These are phyloP conservation scores for Irpex sp. DNA, from an alignment of 1,284 basidiomycete species.

Conservation along the genomic window DNA sequence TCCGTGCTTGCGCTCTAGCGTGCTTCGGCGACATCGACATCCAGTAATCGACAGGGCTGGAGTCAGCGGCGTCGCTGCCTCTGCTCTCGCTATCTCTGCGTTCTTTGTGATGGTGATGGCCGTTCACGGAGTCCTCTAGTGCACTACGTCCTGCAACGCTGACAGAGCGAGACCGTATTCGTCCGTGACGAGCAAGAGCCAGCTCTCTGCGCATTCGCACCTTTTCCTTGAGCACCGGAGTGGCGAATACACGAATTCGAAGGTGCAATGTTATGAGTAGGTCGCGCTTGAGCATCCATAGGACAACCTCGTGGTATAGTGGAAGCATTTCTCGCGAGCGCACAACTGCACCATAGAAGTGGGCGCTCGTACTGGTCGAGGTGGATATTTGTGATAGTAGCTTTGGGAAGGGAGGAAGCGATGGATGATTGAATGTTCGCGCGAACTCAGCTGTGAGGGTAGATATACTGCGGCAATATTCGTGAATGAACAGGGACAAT, in stretches of 20 bases:
- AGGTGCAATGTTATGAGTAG: constrained; percentile 86
- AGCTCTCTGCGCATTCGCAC: constrained; percentile 48
- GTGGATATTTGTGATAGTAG: constrained; percentile 74
- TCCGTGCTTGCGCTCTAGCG: constrained; percentile 40
- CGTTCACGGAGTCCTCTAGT: constrained; percentile 10
- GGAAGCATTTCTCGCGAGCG: constrained; percentile 63
- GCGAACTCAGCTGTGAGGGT: constrained; percentile 64
- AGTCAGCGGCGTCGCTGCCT: constrained; percentile 15
- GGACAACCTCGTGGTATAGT: constrained; percentile 79
- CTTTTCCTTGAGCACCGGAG: constrained; percentile 69
- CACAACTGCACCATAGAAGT: constrained; percentile 77
- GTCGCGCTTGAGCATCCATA: constrained; percentile 89
- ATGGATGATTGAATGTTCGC: constrained; percentile 57
- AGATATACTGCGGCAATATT: constrained; percentile 43
- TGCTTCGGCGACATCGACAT: constrained; percentile 48
- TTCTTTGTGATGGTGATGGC: background rate
- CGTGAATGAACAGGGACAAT: background rate
- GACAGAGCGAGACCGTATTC: constrained; percentile 19
- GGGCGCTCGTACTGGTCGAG: constrained; percentile 61
- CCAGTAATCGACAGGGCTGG: constrained; percentile 27
- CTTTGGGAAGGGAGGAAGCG: constrained; percentile 68
- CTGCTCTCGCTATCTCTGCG: constrained; percentile 7
- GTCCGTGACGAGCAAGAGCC: constrained; percentile 34
- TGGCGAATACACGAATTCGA: constrained; percentile 81
- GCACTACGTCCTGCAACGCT: constrained; percentile 14